These are phyloP conservation scores for Mangifera indica DNA, from an alignment of 345 rosid genomes.

Conservation along the genomic window DNA sequence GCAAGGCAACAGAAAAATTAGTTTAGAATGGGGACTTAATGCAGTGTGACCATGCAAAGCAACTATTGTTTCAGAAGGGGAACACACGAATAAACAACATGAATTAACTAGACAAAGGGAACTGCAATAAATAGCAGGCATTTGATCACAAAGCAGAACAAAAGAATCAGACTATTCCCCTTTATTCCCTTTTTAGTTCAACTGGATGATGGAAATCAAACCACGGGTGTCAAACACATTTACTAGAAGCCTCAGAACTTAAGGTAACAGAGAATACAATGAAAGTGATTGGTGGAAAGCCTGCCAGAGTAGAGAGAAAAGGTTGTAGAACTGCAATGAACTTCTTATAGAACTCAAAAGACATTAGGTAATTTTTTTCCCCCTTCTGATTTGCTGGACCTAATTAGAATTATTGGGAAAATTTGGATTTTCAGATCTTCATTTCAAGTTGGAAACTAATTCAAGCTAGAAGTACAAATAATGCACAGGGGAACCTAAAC, in stretches of 20 bases:
- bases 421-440: neutral
- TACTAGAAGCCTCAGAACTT: neutral
- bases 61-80: neutral
- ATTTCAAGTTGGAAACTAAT: neutral
- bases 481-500: constrained; percentile 2
- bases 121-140: neutral
- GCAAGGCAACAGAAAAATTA: too few species aligned
- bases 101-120: neutral
- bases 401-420: neutral
- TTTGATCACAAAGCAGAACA: neutral
- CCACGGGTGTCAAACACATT: neutral
- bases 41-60: too few species aligned
- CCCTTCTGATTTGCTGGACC: neutral
- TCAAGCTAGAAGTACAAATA: neutral
- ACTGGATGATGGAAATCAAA: neutral
- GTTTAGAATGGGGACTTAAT: too few species aligned
- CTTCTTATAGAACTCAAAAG: too few species aligned
- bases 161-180: neutral
- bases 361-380: neutral
- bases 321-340: neutral
- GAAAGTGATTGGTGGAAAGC: neutral
- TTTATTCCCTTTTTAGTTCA: neutral
- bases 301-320: neutral
- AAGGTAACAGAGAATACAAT: neutral
- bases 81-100: neutral